phyloP scores from a whole-genome alignment of 2,329 filamentous ascomycete species.

The Diaporthe aspalathi region DNA sequence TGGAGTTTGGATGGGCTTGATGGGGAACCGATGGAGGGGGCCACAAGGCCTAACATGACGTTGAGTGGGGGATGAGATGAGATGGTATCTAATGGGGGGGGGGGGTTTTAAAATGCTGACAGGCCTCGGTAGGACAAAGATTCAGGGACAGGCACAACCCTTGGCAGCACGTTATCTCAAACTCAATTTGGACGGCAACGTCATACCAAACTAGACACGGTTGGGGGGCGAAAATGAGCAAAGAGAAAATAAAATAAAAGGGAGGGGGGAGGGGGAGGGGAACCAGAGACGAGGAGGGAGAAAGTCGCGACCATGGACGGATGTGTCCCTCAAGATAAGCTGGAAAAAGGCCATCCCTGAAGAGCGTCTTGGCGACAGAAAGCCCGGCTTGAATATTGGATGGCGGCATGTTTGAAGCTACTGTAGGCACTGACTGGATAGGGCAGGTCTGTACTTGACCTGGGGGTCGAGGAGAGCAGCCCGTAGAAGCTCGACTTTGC shows the following conservation, averaged over 20 bases:
- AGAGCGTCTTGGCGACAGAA: slow-evolving; percentile 1
- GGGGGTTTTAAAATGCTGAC: not conserved
- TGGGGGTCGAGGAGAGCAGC: not conserved
- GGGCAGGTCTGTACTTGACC: not conserved
- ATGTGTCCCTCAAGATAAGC: not conserved
- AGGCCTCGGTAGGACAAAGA: not conserved
- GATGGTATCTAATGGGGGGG: too few relatives aligned
- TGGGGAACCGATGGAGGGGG: not conserved
- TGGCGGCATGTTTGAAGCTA: slow-evolving; percentile 31
- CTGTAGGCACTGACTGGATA: not conserved
- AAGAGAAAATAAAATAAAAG: too few relatives aligned
- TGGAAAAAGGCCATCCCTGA: not conserved
- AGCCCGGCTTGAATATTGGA: slow-evolving; percentile 4
- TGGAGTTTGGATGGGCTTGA: slow-evolving; percentile 8
- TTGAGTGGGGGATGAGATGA: not conserved
- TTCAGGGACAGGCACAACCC: not conserved
- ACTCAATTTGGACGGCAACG: slow-evolving; percentile 24
- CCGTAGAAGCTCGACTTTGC: not conserved
- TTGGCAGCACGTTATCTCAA: slow-evolving; percentile 27
- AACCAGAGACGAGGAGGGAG: not conserved
- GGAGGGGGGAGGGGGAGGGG: too few relatives aligned
- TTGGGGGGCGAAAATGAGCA: too few relatives aligned
- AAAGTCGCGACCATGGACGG: not conserved
- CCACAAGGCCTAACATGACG: not conserved
- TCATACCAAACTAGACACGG: too few relatives aligned